phyloP scores from a whole-genome alignment of 2,329 filamentous ascomycete genomes.

The Grosmannia serpens region DNA sequence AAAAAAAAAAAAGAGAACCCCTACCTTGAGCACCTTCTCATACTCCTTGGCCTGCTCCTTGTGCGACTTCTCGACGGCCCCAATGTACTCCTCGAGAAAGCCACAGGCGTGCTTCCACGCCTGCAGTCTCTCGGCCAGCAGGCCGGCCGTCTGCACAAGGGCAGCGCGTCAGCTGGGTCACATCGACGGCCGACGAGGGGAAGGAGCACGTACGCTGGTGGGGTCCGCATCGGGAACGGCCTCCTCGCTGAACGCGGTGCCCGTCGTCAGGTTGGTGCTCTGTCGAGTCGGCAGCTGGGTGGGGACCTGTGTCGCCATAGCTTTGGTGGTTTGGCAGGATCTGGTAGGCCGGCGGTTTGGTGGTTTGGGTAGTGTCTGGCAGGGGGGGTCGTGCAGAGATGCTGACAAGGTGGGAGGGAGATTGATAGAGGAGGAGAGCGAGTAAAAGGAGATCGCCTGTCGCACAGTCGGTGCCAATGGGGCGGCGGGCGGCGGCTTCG shows the following conservation, averaged over 20 bases:
- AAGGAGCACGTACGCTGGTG: constrained; percentile 33
- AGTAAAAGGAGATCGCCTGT: not conserved
- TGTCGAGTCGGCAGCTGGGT: constrained; percentile 12
- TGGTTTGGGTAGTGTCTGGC: no score
- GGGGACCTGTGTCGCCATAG: constrained; percentile 1
- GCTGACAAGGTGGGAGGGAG: no score
- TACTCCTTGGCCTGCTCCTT: constrained; percentile 84
- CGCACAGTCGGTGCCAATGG: not conserved
- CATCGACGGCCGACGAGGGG: not conserved
- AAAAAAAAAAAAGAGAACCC: not conserved
- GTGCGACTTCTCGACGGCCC: constrained; percentile 75
- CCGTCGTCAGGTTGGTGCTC: constrained; percentile 11
- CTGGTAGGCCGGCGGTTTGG: not conserved
- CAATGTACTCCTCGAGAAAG: constrained; percentile 85
- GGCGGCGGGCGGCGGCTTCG: no score
- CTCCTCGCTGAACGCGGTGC: constrained; percentile 39
- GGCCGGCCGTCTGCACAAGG: constrained; percentile 50
- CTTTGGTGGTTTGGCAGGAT: not conserved
- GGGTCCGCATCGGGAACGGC: constrained; percentile 48
- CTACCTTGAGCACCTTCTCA: constrained; percentile 80
- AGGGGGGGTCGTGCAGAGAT: not conserved
- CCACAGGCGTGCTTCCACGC: constrained; percentile 94
- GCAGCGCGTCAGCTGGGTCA: not conserved
- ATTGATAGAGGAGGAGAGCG: not conserved
- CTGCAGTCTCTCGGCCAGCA: constrained; percentile 77